Conservation (phyloP, 352 stramenopile genomes). For the Thalassiosira hispida region DNA sequence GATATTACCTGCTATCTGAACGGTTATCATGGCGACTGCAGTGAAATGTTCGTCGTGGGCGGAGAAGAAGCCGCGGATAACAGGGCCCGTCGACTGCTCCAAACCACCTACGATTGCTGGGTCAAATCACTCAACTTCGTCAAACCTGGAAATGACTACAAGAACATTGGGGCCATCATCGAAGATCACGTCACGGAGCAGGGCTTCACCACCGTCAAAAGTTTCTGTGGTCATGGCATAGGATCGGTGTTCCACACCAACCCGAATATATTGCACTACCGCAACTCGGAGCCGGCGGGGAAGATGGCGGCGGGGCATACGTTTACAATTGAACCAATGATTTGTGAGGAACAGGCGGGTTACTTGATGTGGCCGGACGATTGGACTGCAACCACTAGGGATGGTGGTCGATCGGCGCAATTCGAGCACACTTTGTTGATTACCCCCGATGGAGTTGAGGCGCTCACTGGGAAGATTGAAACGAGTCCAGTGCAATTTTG, state of each 20-base stretch:
- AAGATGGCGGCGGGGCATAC: constrained; percentile 97
- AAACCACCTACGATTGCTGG: constrained; percentile 88
- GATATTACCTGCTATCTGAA: constrained; percentile 98
- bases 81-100: constrained; percentile 87
- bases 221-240: constrained; percentile 97
- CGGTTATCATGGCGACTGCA: constrained; percentile 96
- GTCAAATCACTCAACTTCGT: constrained; percentile 91
- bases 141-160: constrained; percentile 92
- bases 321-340: constrained; percentile 99
- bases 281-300: constrained; percentile 94
- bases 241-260: constrained; percentile 94
- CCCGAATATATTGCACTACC: constrained; percentile 97
- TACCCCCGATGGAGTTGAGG: constrained; percentile 92
- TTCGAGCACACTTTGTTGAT: constrained; percentile 98
- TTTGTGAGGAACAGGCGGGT: constrained; percentile 91
- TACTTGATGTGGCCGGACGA: constrained; percentile 92
- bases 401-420: constrained; percentile 92
- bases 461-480: constrained; percentile 90
- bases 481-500: constrained; percentile 86
- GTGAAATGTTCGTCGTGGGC: constrained; percentile 97
- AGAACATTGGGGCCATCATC: constrained; percentile 93
- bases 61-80: constrained; percentile 87
- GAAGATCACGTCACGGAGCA: constrained; percentile 89
- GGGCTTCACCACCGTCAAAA: constrained; percentile 91
- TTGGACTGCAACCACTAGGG: constrained; percentile 95